phyloP scores from a whole-genome alignment of 257 asterid genomes.

The Nicotiana tomentosiformis region DNA sequence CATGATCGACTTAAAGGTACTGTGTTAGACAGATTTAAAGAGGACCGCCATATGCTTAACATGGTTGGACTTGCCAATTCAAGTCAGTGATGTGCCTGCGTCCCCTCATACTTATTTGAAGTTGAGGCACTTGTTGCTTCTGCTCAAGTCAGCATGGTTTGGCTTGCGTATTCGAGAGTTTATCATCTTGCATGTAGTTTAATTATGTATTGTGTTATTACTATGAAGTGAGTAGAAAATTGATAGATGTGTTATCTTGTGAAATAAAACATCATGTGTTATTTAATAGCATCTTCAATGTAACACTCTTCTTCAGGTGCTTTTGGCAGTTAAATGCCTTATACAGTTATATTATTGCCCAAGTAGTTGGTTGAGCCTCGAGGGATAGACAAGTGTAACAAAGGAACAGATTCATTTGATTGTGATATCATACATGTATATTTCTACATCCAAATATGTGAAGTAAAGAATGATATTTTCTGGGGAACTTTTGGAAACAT shows the following conservation, averaged over 20 bases:
- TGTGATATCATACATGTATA: not conserved
- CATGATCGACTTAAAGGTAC: slow-evolving; percentile 47
- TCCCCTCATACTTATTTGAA: not conserved
- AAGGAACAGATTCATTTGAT: not conserved
- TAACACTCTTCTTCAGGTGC: not conserved
- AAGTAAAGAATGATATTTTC: not conserved
- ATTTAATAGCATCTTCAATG: not conserved
- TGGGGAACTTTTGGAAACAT: not conserved
- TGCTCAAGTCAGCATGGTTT: not conserved
- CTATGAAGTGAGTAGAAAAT: not conserved
- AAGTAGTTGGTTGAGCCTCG: not conserved
- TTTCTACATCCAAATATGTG: not conserved
- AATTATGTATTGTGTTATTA: not conserved
- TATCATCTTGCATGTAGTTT: not conserved
- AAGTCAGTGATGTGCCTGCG: slow-evolving; percentile 33
- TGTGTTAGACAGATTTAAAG: slow-evolving; percentile 78
- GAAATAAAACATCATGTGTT: not conserved
- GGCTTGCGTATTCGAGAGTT: not conserved
- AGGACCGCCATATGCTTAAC: slow-evolving; percentile 86
- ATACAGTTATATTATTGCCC: not conserved
- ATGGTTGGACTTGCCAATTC: slow-evolving; percentile 92
- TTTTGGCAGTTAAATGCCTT: not conserved
- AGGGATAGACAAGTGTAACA: not conserved
- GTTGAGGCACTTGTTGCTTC: not conserved
- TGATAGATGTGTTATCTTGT: not conserved